These are phyloP conservation scores for Russula dissimulans DNA, from an alignment of 768 basidiomycete genomes.

Conservation along the genomic window DNA sequence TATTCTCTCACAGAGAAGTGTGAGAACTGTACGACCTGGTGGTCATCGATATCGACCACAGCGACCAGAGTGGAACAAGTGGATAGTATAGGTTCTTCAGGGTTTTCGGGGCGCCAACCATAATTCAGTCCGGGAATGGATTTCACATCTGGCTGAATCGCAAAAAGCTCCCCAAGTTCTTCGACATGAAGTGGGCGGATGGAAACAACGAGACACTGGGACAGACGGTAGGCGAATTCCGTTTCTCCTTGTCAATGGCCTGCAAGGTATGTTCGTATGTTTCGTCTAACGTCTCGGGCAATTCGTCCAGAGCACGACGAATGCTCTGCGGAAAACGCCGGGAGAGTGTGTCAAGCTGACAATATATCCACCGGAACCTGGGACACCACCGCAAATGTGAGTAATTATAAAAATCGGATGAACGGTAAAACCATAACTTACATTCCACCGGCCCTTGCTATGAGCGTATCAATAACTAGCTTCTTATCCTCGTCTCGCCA, in stretches of 20 bases:
- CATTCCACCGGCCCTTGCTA: background rate
- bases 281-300: background rate
- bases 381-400: background rate
- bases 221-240: no score
- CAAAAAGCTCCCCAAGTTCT: background rate
- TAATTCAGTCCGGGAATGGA: background rate
- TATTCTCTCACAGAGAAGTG: background rate
- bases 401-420: background rate
- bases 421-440: background rate
- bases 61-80: background rate
- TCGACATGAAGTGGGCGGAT: background rate
- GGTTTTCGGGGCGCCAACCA: background rate
- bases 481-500: background rate
- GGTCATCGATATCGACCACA: background rate
- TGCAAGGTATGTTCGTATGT: no score
- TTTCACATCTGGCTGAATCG: background rate
- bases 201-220: no score
- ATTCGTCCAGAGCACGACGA: background rate
- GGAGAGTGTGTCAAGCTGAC: background rate
- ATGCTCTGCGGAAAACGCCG: background rate
- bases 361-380: background rate
- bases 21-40: background rate
- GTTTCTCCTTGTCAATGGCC: no score
- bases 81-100: background rate
- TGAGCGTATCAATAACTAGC: background rate